A percentile compares a stretch with the other conserved stretches of the same genome.
phyloP scores from a whole-genome alignment of 306 rosid genomes.

The Acacia confusa region DNA sequence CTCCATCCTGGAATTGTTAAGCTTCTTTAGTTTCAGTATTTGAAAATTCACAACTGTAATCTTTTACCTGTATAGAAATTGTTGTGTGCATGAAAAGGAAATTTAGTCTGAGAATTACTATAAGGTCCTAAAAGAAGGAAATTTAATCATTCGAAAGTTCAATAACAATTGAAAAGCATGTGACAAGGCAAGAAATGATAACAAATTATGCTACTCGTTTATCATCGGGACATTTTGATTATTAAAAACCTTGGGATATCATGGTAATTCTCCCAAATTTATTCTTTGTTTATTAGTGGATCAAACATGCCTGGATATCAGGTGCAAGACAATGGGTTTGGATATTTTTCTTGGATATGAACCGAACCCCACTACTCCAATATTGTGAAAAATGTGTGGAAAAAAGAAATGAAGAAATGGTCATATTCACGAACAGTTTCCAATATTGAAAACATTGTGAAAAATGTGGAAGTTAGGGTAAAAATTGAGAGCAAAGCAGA shows the following conservation, averaged over 20 bases:
- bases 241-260: background rate
- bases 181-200: too few species aligned
- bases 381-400: conserved; percentile 35
- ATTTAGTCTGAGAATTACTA: too few species aligned
- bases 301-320: conserved; percentile 43
- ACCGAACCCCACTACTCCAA: conserved; percentile 54
- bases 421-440: background rate
- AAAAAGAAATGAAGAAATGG: background rate
- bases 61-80: background rate
- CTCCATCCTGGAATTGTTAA: background rate
- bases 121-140: too few species aligned
- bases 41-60: background rate
- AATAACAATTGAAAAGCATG: too few species aligned
- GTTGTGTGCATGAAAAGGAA: background rate
- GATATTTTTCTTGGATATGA: conserved; percentile 40
- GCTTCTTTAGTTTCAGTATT: background rate
- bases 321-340: conserved; percentile 48
- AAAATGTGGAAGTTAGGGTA: background rate
- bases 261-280: background rate
- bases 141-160: too few species aligned
- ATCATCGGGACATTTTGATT: too few species aligned
- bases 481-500: too few species aligned
- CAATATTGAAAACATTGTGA: background rate
- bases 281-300: background rate
- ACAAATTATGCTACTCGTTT: too few species aligned